Evolutionary conservation across 1,284 basidiomycete genomes (phyloP).

Genomic region (Wallemia ichthyophaga): DNA sequence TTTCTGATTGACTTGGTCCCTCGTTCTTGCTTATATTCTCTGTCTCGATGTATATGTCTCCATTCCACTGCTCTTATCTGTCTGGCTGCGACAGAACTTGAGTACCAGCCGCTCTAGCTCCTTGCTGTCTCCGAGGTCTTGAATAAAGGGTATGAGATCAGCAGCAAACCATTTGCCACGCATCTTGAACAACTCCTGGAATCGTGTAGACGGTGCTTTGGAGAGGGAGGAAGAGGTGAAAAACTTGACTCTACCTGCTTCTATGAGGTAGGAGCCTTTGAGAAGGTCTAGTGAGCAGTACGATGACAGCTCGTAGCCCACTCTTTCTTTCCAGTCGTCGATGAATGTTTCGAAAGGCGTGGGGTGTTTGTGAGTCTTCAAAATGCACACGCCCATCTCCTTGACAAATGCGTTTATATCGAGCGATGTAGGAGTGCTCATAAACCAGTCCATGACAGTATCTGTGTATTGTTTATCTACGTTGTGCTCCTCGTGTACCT

Average conservation of each 20-base stretch:
- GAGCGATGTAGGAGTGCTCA: constrained; percentile 21
- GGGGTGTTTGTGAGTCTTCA: constrained; percentile 29
- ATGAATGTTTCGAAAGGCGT: constrained; percentile 28
- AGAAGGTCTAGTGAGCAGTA: constrained; percentile 3
- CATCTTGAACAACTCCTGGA: constrained; percentile 51
- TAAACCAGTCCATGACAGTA: constrained; percentile 54
- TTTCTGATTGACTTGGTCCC: not conserved
- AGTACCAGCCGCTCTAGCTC: constrained; percentile 55
- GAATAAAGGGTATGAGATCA: constrained; percentile 48
- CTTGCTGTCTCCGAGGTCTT: constrained; percentile 47
- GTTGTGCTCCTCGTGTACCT: constrained; percentile 42
- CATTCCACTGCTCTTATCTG: not conserved
- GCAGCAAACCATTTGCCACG: constrained; percentile 40
- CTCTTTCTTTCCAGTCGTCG: constrained; percentile 30
- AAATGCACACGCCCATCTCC: constrained; percentile 37
- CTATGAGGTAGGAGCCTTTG: constrained; percentile 4
- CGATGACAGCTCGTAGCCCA: constrained; percentile 40
- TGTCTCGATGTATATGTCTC: not conserved
- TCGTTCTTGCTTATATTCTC: not conserved
- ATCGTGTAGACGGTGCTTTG: constrained; percentile 37
- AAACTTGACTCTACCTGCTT: constrained; percentile 22
- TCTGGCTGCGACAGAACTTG: constrained; percentile 24
- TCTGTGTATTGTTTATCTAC: constrained; percentile 27
- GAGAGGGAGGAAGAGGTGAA: constrained; percentile 45
- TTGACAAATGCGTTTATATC: constrained; percentile 26